Percentiles rank a stretch among this genome's conserved stretches.
These are phyloP conservation scores for Amanita phalloides DNA, from an alignment of 768 basidiomycete genomes.

Conservation along the genomic window DNA sequence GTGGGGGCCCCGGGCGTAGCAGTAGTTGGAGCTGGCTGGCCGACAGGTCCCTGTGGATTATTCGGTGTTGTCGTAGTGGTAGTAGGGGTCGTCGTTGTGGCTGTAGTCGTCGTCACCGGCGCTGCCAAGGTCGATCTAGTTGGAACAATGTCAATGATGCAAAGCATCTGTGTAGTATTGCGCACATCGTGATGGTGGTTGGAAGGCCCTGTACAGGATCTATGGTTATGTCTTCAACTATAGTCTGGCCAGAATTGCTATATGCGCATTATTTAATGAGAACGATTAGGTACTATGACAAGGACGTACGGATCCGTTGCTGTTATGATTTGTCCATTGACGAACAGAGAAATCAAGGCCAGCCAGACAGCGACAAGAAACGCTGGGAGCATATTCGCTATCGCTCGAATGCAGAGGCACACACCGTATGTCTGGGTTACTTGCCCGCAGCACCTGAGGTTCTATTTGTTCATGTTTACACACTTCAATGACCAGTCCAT, in stretches of 20 bases:
- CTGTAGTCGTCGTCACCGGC: conserved; percentile 5
- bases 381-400: not conserved
- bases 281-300: not conserved
- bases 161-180: not conserved
- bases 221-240: conserved; percentile 37
- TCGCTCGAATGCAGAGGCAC: not conserved
- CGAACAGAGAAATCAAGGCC: conserved; percentile 12
- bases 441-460: too few relatives aligned
- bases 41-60: conserved; percentile 43
- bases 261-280: conserved; percentile 8
- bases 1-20: conserved; percentile 34
- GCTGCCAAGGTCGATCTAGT: conserved; percentile 11
- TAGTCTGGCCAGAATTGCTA: conserved; percentile 30
- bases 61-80: conserved; percentile 12
- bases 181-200: conserved; percentile 33
- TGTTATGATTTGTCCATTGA: conserved; percentile 37
- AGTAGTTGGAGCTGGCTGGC: conserved; percentile 31
- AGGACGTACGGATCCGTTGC: conserved; percentile 33
- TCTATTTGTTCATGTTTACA: not conserved
- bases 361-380: conserved; percentile 6
- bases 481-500: not conserved
- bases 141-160: not conserved
- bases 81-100: conserved; percentile 13
- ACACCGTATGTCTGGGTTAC: too few relatives aligned
- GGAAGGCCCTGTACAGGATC: conserved; percentile 25